Conservation (phyloP, 352 stramenopile genomes). For the Phytophthora tubulina region DNA sequence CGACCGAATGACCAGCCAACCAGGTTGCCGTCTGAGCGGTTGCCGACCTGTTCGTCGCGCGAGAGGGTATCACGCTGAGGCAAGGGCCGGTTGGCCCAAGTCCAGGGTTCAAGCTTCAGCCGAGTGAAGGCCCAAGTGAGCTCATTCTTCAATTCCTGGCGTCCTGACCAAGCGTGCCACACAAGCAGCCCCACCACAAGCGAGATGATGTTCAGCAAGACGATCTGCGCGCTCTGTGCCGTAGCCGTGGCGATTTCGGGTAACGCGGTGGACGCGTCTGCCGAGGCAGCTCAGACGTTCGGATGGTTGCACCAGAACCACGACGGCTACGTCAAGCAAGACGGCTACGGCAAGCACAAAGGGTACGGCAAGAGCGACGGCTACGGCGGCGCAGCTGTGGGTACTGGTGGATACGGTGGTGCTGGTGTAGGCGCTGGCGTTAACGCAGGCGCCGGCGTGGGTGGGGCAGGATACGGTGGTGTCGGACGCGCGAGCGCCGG, state of each 20-base stretch:
- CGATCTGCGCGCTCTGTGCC: constrained; percentile 26
- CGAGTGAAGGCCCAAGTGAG: constrained; percentile 13
- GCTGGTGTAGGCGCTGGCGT: not conserved
- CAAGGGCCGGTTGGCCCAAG: too few species aligned
- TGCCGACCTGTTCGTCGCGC: too few species aligned
- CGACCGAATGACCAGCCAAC: too few species aligned
- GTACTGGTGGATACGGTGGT: not conserved
- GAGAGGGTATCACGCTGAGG: too few species aligned
- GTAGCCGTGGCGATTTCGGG: constrained; percentile 8
- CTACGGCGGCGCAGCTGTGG: not conserved
- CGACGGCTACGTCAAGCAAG: not conserved
- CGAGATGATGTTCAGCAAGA: constrained; percentile 11
- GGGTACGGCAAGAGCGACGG: not conserved
- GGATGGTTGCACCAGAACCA: not conserved
- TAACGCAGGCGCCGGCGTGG: not conserved
- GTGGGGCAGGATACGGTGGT: too few species aligned
- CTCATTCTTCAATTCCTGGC: not conserved
- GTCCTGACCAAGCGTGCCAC: not conserved
- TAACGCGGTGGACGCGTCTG: constrained; percentile 13
- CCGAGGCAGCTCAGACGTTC: constrained; percentile 11
- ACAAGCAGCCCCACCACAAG: not conserved
- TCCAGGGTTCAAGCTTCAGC: too few species aligned
- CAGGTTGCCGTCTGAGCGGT: too few species aligned
- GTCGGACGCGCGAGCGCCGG: too few species aligned
- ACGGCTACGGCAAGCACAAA: not conserved